These are phyloP conservation scores for Penicillium nordicum DNA, from an alignment of 2,329 filamentous ascomycete genomes.

Conservation along the genomic window DNA sequence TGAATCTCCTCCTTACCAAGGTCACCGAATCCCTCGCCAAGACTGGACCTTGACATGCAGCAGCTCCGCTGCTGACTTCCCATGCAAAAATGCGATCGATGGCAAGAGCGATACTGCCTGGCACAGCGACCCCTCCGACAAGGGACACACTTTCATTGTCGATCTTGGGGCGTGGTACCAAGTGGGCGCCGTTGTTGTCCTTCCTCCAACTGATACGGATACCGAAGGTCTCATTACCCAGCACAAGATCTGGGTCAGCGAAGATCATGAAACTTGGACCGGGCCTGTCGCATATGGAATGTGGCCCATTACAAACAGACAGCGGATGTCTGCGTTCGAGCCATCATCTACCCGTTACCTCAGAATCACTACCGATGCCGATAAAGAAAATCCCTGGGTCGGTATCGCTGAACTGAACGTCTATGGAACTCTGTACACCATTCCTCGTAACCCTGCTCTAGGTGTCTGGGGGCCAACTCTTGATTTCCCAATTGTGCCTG, in stretches of 20 bases:
- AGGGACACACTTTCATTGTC: slow-evolving; percentile 3
- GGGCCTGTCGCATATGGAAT: slow-evolving; percentile 11
- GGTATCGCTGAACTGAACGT: slow-evolving; percentile 11
- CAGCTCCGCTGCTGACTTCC: neutral
- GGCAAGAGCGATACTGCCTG: slow-evolving; percentile 6
- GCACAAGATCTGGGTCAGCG: slow-evolving; percentile 9
- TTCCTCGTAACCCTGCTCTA: slow-evolving; percentile 12
- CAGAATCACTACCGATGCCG: slow-evolving; percentile 2
- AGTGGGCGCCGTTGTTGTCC: slow-evolving; percentile 5
- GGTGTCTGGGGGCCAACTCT: slow-evolving; percentile 28
- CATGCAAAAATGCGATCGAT: slow-evolving; percentile 6
- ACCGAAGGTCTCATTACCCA: slow-evolving; percentile 9
- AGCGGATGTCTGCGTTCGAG: slow-evolving; percentile 10
- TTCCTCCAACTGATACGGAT: neutral
- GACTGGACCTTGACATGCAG: slow-evolving; percentile 16
- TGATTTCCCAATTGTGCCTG: slow-evolving; percentile 28
- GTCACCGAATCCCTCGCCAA: slow-evolving; percentile 7
- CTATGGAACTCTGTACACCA: slow-evolving; percentile 10
- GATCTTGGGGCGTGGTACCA: slow-evolving; percentile 6
- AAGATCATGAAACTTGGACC: slow-evolving; percentile 1
- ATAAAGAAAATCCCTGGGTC: neutral
- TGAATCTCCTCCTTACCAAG: slow-evolving; percentile 15
- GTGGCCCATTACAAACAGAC: slow-evolving; percentile 8
- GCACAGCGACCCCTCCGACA: slow-evolving; percentile 1
- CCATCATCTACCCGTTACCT: slow-evolving; percentile 6